Conservation (phyloP, 805 yeast genomes). For the Blastobotrys muscicola region DNA sequence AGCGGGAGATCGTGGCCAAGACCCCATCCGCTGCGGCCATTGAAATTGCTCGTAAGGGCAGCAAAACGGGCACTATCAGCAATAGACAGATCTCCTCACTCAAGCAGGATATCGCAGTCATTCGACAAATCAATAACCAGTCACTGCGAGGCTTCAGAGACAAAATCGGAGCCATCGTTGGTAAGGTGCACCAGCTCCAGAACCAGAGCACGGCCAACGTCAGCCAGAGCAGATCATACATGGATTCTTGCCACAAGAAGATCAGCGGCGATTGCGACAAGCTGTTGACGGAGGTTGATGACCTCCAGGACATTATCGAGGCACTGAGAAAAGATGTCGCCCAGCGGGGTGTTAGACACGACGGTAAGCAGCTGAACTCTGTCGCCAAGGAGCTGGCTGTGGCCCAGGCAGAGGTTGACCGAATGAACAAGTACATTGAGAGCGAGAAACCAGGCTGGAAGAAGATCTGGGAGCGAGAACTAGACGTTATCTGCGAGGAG, state of each 20-base stretch:
- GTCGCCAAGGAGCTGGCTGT: slow-evolving; percentile 55
- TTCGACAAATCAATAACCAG: background rate
- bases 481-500: slow-evolving; percentile 85
- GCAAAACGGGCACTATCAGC: background rate
- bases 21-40: background rate
- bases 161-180: slow-evolving; percentile 9
- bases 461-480: slow-evolving; percentile 82
- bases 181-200: slow-evolving; percentile 10
- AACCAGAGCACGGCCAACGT: slow-evolving; percentile 24
- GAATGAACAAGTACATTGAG: slow-evolving; percentile 50
- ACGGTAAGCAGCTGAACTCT: slow-evolving; percentile 58
- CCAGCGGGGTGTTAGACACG: slow-evolving; percentile 75
- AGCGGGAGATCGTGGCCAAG: background rate
- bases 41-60: background rate
- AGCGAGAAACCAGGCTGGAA: slow-evolving; percentile 81
- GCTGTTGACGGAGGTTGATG: slow-evolving; percentile 74
- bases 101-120: background rate
- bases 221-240: slow-evolving; percentile 37
- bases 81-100: background rate
- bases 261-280: slow-evolving; percentile 70
- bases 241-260: slow-evolving; percentile 65
- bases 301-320: slow-evolving; percentile 84
- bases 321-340: slow-evolving; percentile 86
- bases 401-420: slow-evolving; percentile 44
- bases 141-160: slow-evolving; percentile 6